A percentile compares a stretch with the other conserved stretches of the same genome.
Evolutionary conservation across 2,329 filamentous ascomycete genomes (phyloP).

Genomic region (Cladosporium sp.): DNA sequence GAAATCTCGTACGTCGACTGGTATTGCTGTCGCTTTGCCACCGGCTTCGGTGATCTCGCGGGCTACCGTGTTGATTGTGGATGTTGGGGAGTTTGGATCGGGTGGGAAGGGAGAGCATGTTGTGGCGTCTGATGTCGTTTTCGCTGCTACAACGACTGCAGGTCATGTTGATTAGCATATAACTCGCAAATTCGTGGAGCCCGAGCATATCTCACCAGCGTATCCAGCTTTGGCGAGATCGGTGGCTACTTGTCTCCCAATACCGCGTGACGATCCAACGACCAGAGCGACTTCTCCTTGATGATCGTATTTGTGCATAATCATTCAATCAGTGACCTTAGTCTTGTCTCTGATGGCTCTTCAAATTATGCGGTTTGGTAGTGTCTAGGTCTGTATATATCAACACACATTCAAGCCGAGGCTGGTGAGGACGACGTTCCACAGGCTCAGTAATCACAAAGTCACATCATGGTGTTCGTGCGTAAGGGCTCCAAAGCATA

Average conservation of each 20-base stretch:
- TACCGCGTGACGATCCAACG: constrained; percentile 72
- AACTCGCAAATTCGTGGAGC: neutral
- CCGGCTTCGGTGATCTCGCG: constrained; percentile 69
- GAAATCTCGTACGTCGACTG: constrained; percentile 69
- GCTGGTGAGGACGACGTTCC: neutral
- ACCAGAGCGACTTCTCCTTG: constrained; percentile 63
- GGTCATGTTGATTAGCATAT: neutral
- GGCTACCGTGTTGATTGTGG: constrained; percentile 78
- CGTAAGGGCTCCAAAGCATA: neutral
- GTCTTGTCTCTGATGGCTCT: too few relatives aligned
- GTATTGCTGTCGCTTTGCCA: constrained; percentile 63
- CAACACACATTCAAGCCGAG: neutral
- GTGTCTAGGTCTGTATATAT: neutral
- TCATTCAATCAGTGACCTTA: neutral
- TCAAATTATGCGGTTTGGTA: too few relatives aligned
- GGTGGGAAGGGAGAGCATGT: constrained; percentile 65
- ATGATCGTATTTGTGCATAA: neutral
- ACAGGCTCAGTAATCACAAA: constrained; percentile 11
- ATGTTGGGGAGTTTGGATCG: constrained; percentile 70
- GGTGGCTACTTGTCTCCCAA: constrained; percentile 77
- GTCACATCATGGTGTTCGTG: neutral
- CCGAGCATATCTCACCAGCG: constrained; percentile 52
- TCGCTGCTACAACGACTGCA: constrained; percentile 74
- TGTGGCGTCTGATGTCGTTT: constrained; percentile 66
- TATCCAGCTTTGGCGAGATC: constrained; percentile 72